Evolutionary conservation across 2,329 filamentous ascomycete species (phyloP), one percentile per base, ranked within the genome.

Genomic region (Rugonectria rugulosa): DNA sequence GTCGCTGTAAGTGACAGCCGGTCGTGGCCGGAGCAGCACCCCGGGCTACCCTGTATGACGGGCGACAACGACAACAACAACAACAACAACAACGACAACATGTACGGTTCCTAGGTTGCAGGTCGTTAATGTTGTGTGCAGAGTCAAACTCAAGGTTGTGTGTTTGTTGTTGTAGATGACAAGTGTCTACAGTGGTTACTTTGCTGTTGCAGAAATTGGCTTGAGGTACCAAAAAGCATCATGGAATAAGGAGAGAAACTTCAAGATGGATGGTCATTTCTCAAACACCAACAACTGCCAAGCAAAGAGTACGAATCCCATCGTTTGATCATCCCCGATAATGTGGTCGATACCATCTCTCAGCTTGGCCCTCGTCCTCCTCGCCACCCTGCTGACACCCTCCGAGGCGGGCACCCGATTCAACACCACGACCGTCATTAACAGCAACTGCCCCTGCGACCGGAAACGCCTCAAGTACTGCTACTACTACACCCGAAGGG

Each of bases 1-100:
- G 53, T 49, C 50, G 41, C 3, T 15, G 12, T 45, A 54, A 15
- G 45, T 53, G 62, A 65, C 60, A 54, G 58, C 63, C 53, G 40
- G 43, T 31, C 21, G 37, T 52, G 32, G 24, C 40, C 40, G 19
- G 26, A 41, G 20, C 15, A 51, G 46, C 65, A 67, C 61, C 64
- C 61, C 67, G 55, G 32, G 45, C 21, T 41, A 17, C 14, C 23
- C 21, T 41, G 21, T n/a, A 24, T 26, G 4, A 32, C 29, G 29
- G 29, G 17, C 7, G 2, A 11, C 17, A 17, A 14, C n/a, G 29
- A 32, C 10, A 9, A 14, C 10, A 9, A 32, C 29, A 32, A 32
- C n/a, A n/a, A n/a, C n/a, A n/a, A n/a, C 7, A 2, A 11, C 17
- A 17, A 14, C n/a, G 29, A 32, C 10, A 9, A 14, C 10, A 9